Conservation (phyloP, 108 stramenopile species). For the Skeletonema grethae region DNA sequence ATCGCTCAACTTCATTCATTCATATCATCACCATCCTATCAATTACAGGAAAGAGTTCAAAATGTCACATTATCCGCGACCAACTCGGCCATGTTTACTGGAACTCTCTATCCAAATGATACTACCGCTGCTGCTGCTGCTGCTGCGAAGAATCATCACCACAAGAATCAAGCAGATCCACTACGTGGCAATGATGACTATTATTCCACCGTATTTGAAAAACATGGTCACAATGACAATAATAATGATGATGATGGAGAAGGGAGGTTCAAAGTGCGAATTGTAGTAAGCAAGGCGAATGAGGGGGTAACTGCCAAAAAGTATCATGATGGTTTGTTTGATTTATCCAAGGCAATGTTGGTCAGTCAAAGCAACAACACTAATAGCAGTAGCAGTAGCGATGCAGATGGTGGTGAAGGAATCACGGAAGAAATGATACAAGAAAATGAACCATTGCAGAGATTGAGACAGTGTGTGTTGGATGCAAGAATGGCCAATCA, state of each 20-base stretch:
- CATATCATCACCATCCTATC: no score
- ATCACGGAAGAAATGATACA: slow-evolving; percentile 7
- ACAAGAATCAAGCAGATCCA: no score
- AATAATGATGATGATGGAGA: background rate
- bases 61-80: background rate
- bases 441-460: slow-evolving; percentile 11
- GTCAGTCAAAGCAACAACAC: background rate
- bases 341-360: background rate
- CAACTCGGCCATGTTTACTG: background rate
- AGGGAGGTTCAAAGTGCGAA: slow-evolving; percentile 15
- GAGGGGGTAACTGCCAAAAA: slow-evolving; percentile 16
- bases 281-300: slow-evolving; percentile 8
- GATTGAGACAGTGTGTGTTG: background rate
- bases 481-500: background rate
- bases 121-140: background rate
- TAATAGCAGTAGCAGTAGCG: background rate
- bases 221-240: background rate
- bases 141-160: background rate
- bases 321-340: slow-evolving; percentile 19
- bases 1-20: no score
- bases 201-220: background rate
- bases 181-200: background rate
- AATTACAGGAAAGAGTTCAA: background rate
- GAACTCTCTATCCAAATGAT: background rate
- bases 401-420: background rate